Base-by-base conservation (phyloP, 192 early-diverging fungal genomes). In the Phlyctochytrium planicorne region DNA sequence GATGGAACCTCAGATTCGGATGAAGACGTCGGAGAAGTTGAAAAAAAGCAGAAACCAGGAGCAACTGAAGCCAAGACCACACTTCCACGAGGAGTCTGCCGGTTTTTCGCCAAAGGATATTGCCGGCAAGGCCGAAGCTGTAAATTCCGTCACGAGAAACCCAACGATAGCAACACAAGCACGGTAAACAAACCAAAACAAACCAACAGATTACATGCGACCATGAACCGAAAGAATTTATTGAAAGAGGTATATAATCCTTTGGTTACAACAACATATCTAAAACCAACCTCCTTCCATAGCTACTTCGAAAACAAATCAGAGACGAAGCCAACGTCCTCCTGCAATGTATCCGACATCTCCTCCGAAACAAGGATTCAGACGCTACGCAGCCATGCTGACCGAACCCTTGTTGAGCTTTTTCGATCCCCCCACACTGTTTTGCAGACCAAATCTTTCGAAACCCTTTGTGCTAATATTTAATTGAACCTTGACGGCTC, bases 281-380 rank as follows among this genome's bases (percentile, higher is more conserved):
- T n/a, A n/a, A n/a, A n/a, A n/a, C n/a, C n/a, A n/a, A n/a, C n/a
- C n/a, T n/a, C n/a, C n/a, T n/a, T n/a, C n/a, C n/a, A 24, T 61
- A 87, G 85, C 63, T 90, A 2, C 60, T 91, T 14, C 78, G 80
- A 20, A 69, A 76, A 17, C 88, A 91, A 30, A 86, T 91, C 60
- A 67, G 76, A n/a, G 37, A 80, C 25, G 88, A 91, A 60, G 82
- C 84, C 65, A 82, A 75, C 31, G 71, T 78, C 16, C 59, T 91
- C 6, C 36, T 91, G 52, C 88, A 91, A 57, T 84, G 83, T 47
- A 74, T 91, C 34, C 79, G 86, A 1, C 82, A 82, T 68, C 80
- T 90, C 64, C 61, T 84, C 1, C 75, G 82, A 27, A 81, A 80
- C 61, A 73, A 83, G 56, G 82, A 80, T 76, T 84, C 86, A 16